phyloP scores from a whole-genome alignment of 345 rosid species.

The Salix caprea region DNA sequence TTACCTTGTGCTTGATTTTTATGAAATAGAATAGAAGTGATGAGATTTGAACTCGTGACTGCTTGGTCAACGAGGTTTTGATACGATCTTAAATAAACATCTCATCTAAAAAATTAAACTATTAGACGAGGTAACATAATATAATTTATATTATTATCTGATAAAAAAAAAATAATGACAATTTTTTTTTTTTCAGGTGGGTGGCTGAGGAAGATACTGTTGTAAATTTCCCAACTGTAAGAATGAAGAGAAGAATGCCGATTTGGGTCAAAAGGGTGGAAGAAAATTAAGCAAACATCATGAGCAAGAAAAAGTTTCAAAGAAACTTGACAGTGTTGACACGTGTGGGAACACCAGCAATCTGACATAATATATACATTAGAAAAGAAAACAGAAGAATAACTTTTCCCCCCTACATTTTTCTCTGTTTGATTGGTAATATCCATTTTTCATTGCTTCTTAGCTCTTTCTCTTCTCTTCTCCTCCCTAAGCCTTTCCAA shows the following conservation, averaged over 20 bases:
- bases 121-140: rapidly evolving
- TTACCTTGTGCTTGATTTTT: too few relatives aligned
- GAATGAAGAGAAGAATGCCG: conserved; percentile 85
- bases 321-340: neutral
- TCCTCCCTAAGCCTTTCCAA: neutral
- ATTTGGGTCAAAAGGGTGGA: conserved; percentile 69
- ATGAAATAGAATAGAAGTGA: too few relatives aligned
- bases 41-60: too few relatives aligned
- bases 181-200: conserved; percentile 43
- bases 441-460: neutral
- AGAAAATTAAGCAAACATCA: neutral
- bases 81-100: rapidly evolving
- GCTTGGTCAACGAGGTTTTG: too few relatives aligned
- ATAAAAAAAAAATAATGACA: too few relatives aligned
- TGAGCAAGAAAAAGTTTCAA: neutral
- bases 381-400: neutral
- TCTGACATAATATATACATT: neutral
- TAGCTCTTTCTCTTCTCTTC: too few relatives aligned
- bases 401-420: neutral
- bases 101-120: too few relatives aligned
- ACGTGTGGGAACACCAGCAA: conserved; percentile 9
- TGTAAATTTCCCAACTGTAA: conserved; percentile 86
- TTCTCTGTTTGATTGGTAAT: neutral
- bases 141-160: too few relatives aligned
- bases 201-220: conserved; percentile 73